These are phyloP conservation scores for Geotrichum histeridarum DNA, from an alignment of 1,139 yeast species.

Conservation along the genomic window DNA sequence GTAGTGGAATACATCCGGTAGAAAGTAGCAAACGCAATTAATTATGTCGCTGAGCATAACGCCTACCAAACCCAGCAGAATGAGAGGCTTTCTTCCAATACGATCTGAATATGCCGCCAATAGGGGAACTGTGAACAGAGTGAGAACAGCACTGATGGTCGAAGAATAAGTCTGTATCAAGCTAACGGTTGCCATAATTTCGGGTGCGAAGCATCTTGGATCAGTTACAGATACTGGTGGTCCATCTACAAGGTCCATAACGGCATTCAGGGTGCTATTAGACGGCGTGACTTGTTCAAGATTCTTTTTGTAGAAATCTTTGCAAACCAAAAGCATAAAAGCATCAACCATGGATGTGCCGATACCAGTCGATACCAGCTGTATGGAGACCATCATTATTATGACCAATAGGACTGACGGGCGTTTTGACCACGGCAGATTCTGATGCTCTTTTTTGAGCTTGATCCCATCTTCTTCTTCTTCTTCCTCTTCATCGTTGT, in stretches of 20 bases:
- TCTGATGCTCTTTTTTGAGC: slow-evolving; percentile 15
- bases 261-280: neutral
- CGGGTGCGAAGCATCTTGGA: slow-evolving; percentile 28
- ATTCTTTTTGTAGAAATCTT: slow-evolving; percentile 20
- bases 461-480: neutral
- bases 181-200: slow-evolving; percentile 29
- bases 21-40: slow-evolving; percentile 26
- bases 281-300: slow-evolving; percentile 1
- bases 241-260: neutral
- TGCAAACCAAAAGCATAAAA: slow-evolving; percentile 27
- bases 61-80: slow-evolving; percentile 33
- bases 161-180: slow-evolving; percentile 27
- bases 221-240: neutral
- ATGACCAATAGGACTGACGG: slow-evolving; percentile 22
- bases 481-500: neutral
- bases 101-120: slow-evolving; percentile 61
- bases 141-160: slow-evolving; percentile 24
- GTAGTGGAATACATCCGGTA: slow-evolving; percentile 36
- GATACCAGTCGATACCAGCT: slow-evolving; percentile 24
- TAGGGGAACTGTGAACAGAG: slow-evolving; percentile 31
- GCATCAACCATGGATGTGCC: slow-evolving; percentile 28
- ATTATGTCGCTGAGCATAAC: slow-evolving; percentile 32
- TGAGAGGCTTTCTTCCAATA: slow-evolving; percentile 54
- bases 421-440: slow-evolving; percentile 19
- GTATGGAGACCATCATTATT: slow-evolving; percentile 19